phyloP scores from a whole-genome alignment of 106 monocot genomes.

The Apostasia shenzhenica region DNA sequence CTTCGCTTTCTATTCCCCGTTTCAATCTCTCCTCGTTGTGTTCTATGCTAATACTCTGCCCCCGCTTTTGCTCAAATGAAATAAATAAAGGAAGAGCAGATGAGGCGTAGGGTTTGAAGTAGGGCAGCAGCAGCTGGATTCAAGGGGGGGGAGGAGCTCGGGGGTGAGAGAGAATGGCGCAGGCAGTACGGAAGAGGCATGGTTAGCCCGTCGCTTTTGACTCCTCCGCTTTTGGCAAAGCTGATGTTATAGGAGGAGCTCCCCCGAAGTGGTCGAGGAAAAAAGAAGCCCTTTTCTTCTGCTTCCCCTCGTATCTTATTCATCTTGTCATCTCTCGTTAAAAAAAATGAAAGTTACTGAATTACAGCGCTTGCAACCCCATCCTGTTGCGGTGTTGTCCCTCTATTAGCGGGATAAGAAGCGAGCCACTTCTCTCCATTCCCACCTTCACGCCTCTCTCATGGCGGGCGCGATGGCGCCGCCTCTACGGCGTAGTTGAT shows the following conservation, averaged over 20 bases:
- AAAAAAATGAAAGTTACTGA: neutral
- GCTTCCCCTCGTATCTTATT: neutral
- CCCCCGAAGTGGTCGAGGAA: neutral
- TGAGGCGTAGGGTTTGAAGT: neutral
- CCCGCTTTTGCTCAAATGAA: neutral
- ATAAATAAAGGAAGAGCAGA: slow-evolving; percentile 9
- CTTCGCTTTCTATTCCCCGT: neutral
- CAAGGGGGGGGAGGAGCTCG: slow-evolving; percentile 8
- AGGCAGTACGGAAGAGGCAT: slow-evolving; percentile 9
- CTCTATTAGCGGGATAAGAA: neutral
- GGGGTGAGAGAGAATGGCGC: slow-evolving; percentile 2
- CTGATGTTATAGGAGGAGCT: slow-evolving; percentile 13
- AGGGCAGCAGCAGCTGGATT: slow-evolving; percentile 14
- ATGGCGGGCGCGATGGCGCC: neutral
- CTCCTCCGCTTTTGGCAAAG: slow-evolving; percentile 21
- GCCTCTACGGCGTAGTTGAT: neutral
- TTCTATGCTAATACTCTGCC: neutral
- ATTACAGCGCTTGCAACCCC: neutral
- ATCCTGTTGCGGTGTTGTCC: neutral
- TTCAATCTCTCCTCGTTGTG: neutral
- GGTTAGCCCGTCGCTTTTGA: slow-evolving; percentile 28
- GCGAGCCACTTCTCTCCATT: neutral
- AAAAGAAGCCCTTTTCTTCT: neutral
- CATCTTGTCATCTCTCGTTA: slow-evolving; percentile 1
- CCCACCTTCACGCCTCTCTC: neutral